A percentile compares a stretch with the other conserved stretches of the same genome.
These are phyloP conservation scores for Mortierella sp. DNA, from an alignment of 371 early-diverging fungal species.

Conservation along the genomic window DNA sequence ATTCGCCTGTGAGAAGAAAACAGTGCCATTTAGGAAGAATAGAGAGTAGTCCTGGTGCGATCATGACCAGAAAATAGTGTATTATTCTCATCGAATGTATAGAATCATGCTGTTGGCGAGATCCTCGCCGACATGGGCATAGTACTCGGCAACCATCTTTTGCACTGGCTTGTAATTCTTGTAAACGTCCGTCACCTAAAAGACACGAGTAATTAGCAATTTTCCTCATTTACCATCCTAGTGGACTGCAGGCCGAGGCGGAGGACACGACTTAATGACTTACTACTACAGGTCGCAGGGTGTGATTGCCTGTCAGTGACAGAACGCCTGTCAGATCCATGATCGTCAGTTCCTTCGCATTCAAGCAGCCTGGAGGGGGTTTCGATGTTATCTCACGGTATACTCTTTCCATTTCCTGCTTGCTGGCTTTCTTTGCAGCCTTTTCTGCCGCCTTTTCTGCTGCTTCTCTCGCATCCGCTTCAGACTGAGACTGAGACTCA, in stretches of 20 bases:
- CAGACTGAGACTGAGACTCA: too few relatives aligned
- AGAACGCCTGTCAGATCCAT: slow-evolving; percentile 20
- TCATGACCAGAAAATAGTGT: too few relatives aligned
- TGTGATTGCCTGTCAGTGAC: slow-evolving; percentile 13
- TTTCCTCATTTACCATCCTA: background rate
- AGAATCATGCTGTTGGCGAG: slow-evolving; percentile 47
- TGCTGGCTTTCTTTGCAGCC: slow-evolving; percentile 10
- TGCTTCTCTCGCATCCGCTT: background rate
- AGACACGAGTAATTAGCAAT: too few relatives aligned
- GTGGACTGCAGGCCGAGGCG: too few relatives aligned
- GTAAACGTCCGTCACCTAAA: slow-evolving; percentile 18
- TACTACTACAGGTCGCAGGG: slow-evolving; percentile 25
- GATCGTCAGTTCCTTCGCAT: slow-evolving; percentile 28
- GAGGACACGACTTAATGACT: too few relatives aligned
- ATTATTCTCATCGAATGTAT: slow-evolving; percentile 12
- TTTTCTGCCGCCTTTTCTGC: slow-evolving; percentile 10
- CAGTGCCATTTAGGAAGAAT: too few relatives aligned
- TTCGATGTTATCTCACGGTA: slow-evolving; percentile 10
- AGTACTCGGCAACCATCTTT: slow-evolving; percentile 29
- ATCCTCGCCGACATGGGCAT: slow-evolving; percentile 37
- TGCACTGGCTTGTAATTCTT: slow-evolving; percentile 10
- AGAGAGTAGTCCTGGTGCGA: too few relatives aligned
- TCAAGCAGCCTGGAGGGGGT: slow-evolving; percentile 48
- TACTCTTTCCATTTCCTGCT: slow-evolving; percentile 20
- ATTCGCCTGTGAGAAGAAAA: too few relatives aligned